Conservation (phyloP, 2,329 filamentous ascomycete genomes). For the Phaeosphaeriaceae sp. region DNA sequence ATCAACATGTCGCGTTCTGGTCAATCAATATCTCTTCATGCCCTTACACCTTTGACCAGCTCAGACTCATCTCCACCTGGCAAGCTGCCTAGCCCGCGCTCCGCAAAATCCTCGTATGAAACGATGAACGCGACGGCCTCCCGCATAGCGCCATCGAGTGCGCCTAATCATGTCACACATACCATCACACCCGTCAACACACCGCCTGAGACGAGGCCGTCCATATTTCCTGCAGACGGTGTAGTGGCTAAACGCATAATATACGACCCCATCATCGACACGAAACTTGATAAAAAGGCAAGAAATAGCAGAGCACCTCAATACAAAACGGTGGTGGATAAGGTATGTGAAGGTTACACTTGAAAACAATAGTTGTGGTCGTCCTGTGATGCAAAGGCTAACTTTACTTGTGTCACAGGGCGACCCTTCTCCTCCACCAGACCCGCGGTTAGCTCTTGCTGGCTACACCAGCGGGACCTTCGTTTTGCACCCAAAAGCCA, state of each 20-base stretch:
- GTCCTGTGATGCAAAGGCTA: constrained; percentile 50
- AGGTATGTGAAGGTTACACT: constrained; percentile 48
- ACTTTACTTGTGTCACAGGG: constrained; percentile 63
- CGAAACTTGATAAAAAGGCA: constrained; percentile 60
- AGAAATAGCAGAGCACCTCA: constrained; percentile 53
- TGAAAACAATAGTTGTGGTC: constrained; percentile 44
- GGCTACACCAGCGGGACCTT: constrained; percentile 63
- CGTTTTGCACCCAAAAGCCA: constrained; percentile 60
- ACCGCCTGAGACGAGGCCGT: constrained; percentile 51
- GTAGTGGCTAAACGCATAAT: constrained; percentile 64
- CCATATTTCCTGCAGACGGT: constrained; percentile 59
- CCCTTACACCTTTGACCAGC: constrained; percentile 70
- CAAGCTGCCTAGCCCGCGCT: constrained; percentile 62
- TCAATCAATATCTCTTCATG: constrained; percentile 59
- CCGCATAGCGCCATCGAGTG: constrained; percentile 41
- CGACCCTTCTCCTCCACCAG: constrained; percentile 78
- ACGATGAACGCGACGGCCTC: constrained; percentile 41
- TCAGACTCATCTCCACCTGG: constrained; percentile 68
- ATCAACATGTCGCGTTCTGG: constrained; percentile 62
- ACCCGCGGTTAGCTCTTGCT: constrained; percentile 77
- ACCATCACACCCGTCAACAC: constrained; percentile 54
- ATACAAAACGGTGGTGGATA: constrained; percentile 59
- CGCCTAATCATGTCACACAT: constrained; percentile 53
- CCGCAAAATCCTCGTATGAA: constrained; percentile 48
- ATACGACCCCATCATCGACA: constrained; percentile 69